Base-by-base conservation (phyloP, 2,329 filamentous ascomycete genomes). In the Fusarium drepaniforme region DNA sequence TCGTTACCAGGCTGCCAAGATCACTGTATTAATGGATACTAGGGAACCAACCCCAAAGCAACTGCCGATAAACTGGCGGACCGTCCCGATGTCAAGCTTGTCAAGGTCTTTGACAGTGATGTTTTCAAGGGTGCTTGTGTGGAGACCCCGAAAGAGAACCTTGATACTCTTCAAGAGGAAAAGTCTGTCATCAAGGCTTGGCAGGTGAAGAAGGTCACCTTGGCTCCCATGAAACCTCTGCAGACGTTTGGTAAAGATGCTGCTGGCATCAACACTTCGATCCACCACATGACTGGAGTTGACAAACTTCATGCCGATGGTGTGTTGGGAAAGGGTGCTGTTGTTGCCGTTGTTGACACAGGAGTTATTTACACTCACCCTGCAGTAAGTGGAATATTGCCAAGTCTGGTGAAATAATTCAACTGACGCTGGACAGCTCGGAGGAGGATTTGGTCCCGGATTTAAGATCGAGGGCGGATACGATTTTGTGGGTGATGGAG, bases 381-480 rank as follows among this genome's bases (percentile, higher is more conserved):
- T 8, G 57, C 57, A 15, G 57, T 59, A n/a, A 21, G 57, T 30
- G 11, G 6, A 37, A 37, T 37, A 15, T 15, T 15, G 13, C 13
- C 35, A 37, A 37, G 5, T 15, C 13, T 37, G 35, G 13, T 15
- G 35, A 37, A 15, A 35, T 3, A 37, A 37, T 15, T 8, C 7
- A 7, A 40, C 25, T 59, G 12, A 59, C 37, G 8, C 11, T 9
- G n/a, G 11, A 42, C 37, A 77, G 73, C 72, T 80, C 23, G 78
- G 78, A 4, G 77, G 78, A 7, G 74, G 78, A 33, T 76, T 77
- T 57, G 78, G 78, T 3, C 56, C 64, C 6, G 77, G 77, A 3
- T 79, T 73, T 64, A 80, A 79, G 57, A 61, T 80, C 13, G 72
- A 68, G 13, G 78, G 77, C 9, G 78, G 77, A 23, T 78, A 78